Evolutionary conservation across 2,329 filamentous ascomycete species (phyloP).

Genomic region (Trichoderma endophyticum): DNA sequence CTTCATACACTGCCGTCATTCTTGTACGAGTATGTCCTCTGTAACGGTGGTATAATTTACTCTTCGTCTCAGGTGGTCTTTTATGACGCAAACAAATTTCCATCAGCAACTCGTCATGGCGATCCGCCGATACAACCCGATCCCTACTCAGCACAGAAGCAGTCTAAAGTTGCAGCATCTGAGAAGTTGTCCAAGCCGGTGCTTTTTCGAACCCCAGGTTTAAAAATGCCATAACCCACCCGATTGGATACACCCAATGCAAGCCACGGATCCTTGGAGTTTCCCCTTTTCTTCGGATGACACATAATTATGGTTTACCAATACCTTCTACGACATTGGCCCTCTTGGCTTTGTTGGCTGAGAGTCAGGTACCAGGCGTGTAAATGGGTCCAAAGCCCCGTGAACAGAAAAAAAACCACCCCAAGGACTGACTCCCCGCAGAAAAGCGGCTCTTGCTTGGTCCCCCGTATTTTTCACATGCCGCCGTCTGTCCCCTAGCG

Average conservation of each 20-base stretch:
- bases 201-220: conserved; percentile 6
- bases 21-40: neutral
- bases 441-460: neutral
- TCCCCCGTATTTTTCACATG: conserved; percentile 13
- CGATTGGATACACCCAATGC: neutral
- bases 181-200: neutral
- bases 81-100: neutral
- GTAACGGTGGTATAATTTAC: neutral
- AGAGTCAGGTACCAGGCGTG: neutral
- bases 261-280: neutral
- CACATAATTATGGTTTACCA: neutral
- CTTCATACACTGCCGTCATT: neutral
- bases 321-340: neutral
- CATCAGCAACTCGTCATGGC: neutral
- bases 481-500: neutral
- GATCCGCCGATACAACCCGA: neutral
- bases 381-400: neutral
- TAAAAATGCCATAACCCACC: neutral
- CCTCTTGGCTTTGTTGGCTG: neutral
- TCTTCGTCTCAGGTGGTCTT: neutral
- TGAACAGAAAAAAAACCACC: neutral
- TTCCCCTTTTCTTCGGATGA: neutral
- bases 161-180: neutral
- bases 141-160: neutral
- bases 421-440: neutral